A percentile compares a stretch with the other conserved stretches of the same genome.
These are phyloP conservation scores for Phoma sp. DNA, from an alignment of 2,329 filamentous ascomycete genomes.

Conservation along the genomic window DNA sequence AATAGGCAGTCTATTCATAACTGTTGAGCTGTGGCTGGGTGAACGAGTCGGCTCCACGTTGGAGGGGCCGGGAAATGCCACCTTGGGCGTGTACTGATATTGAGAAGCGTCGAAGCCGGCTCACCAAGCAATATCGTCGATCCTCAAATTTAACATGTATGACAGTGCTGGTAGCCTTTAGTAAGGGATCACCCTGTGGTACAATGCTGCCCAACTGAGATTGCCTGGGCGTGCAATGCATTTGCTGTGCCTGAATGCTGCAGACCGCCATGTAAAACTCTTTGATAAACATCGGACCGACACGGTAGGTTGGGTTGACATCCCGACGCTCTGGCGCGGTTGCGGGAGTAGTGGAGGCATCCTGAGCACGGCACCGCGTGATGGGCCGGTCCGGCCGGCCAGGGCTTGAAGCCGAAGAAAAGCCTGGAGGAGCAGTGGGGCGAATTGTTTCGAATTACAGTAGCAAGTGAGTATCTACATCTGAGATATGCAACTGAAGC, in stretches of 20 bases:
- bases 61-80: not conserved
- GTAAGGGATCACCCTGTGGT: not conserved
- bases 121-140: not conserved
- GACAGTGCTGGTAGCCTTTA: not conserved
- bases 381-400: not conserved
- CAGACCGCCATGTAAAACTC: not conserved
- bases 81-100: not conserved
- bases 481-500: not conserved
- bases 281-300: not conserved
- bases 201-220: not conserved
- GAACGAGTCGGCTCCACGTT: not conserved
- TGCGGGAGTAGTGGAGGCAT: not conserved
- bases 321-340: not conserved
- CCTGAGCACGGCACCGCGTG: not conserved
- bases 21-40: too few relatives aligned
- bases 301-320: not conserved
- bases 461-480: not conserved
- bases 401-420: too few relatives aligned
- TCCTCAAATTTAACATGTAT: not conserved
- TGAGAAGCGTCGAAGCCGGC: not conserved
- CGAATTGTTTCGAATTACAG: not conserved
- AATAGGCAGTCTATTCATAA: too few relatives aligned
- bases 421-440: not conserved
- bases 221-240: conserved; percentile 1
- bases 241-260: conserved; percentile 3